A percentile compares a stretch with the other conserved stretches of the same genome.
Conservation (phyloP, 345 rosid species). For the Salix exigua region DNA sequence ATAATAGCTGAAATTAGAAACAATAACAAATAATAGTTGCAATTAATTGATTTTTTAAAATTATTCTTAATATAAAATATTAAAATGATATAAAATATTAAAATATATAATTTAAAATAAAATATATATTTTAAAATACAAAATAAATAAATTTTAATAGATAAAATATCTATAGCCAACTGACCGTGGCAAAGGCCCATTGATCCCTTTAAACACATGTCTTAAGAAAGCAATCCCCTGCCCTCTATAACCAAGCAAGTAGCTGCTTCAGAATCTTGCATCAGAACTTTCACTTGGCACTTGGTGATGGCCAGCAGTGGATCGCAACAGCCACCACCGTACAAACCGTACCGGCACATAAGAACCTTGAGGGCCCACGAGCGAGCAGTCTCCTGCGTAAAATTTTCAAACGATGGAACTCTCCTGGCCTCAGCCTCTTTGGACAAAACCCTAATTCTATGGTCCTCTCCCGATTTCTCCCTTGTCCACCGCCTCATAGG, state of each 20-base stretch:
- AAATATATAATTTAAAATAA: too few species aligned
- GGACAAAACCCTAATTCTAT: conserved; percentile 73
- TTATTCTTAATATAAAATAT: too few species aligned
- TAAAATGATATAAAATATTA: too few species aligned
- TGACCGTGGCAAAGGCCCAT: neutral
- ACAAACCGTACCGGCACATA: conserved; percentile 58
- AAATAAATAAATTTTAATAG: too few species aligned
- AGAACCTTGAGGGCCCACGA: conserved; percentile 62
- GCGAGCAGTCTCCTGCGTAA: conserved; percentile 80
- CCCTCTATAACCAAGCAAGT: neutral
- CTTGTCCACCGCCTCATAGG: conserved; percentile 64
- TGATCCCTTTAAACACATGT: neutral
- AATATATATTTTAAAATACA: too few species aligned
- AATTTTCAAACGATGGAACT: conserved; percentile 82
- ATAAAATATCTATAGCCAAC: too few species aligned
- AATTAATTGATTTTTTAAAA: too few species aligned
- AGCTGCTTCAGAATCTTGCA: neutral
- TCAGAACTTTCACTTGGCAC: neutral
- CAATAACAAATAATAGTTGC: too few species aligned
- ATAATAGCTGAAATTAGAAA: too few species aligned
- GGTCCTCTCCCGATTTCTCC: conserved; percentile 60
- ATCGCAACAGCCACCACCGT: conserved; percentile 26
- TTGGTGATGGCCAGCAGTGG: conserved; percentile 13
- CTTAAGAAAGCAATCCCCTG: neutral
- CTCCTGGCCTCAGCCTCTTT: conserved; percentile 87